Conservation (phyloP, 2,329 filamentous ascomycete species). For the Colletotrichum gigasporum region DNA sequence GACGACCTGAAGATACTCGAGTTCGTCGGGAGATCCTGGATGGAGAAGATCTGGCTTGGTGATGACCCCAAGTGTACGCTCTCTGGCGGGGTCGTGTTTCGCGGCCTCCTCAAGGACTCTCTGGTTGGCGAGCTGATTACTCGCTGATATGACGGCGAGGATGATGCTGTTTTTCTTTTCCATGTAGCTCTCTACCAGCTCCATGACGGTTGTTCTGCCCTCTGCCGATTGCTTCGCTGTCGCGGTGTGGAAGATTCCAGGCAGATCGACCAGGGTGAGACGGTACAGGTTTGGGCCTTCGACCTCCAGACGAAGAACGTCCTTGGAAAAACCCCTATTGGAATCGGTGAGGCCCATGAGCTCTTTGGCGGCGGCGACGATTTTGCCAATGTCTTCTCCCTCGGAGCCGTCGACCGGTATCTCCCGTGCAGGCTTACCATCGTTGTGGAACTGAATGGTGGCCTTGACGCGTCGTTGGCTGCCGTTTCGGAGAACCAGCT, state of each 20-base stretch:
- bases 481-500: constrained; percentile 61
- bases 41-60: constrained; percentile 62
- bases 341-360: constrained; percentile 54
- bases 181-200: constrained; percentile 63
- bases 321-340: constrained; percentile 50
- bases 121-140: constrained; percentile 61
- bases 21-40: constrained; percentile 49
- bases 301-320: constrained; percentile 58
- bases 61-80: constrained; percentile 65
- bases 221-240: constrained; percentile 43
- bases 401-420: constrained; percentile 40
- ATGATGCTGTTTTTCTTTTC: constrained; percentile 66
- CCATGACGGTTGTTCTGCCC: constrained; percentile 43
- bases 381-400: constrained; percentile 50
- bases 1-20: constrained; percentile 44
- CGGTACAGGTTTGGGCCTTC: constrained; percentile 52
- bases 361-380: constrained; percentile 62
- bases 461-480: constrained; percentile 48
- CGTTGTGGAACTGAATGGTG: constrained; percentile 49
- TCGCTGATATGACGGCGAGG: constrained; percentile 62
- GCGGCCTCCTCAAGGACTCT: constrained; percentile 55
- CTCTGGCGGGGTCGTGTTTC: constrained; percentile 50
- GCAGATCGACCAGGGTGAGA: constrained; percentile 65
- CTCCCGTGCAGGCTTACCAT: constrained; percentile 33
- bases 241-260: constrained; percentile 51